A percentile compares a stretch with the other conserved stretches of the same genome.
These are phyloP conservation scores for Russula abietina DNA, from an alignment of 768 basidiomycete genomes.

Conservation along the genomic window DNA sequence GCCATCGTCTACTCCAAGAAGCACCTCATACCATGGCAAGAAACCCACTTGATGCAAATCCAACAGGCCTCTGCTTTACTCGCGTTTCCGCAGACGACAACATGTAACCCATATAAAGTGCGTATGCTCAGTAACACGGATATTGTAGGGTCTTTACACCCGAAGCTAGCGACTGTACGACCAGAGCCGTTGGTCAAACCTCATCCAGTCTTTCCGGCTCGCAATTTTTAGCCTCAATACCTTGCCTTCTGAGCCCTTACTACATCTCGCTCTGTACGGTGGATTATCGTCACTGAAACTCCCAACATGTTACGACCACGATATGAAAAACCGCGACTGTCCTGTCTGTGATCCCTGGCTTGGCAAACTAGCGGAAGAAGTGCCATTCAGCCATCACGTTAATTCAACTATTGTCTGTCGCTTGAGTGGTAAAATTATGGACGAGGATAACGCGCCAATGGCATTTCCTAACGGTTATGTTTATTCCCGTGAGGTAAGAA, in stretches of 20 bases:
- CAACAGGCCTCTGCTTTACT: slow-evolving; percentile 70
- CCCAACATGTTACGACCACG: slow-evolving; percentile 67
- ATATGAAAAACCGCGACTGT: slow-evolving; percentile 74
- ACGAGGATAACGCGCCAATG: slow-evolving; percentile 89
- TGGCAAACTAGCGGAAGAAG: slow-evolving; percentile 71
- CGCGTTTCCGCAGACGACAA: slow-evolving; percentile 64
- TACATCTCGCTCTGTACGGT: slow-evolving; percentile 84
- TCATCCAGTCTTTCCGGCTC: slow-evolving; percentile 73
- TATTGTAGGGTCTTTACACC: slow-evolving; percentile 5
- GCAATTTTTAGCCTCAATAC: slow-evolving; percentile 86
- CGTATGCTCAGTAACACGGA: not conserved
- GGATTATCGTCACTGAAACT: slow-evolving; percentile 88
- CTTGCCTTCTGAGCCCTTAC: slow-evolving; percentile 78
- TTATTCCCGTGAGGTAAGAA: slow-evolving; percentile 82
- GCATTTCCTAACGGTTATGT: slow-evolving; percentile 87
- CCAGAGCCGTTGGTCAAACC: slow-evolving; percentile 62
- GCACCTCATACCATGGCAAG: slow-evolving; percentile 75
- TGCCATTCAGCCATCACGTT: slow-evolving; percentile 88
- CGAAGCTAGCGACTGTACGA: slow-evolving; percentile 73
- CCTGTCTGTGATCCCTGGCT: slow-evolving; percentile 83
- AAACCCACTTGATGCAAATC: slow-evolving; percentile 74
- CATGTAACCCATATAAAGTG: slow-evolving; percentile 66
- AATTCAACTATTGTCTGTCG: slow-evolving; percentile 94
- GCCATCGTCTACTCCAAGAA: slow-evolving; percentile 84
- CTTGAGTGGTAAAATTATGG: slow-evolving; percentile 90